Base-by-base conservation (phyloP, 192 early-diverging fungal genomes). In the Coemansia biformis region DNA sequence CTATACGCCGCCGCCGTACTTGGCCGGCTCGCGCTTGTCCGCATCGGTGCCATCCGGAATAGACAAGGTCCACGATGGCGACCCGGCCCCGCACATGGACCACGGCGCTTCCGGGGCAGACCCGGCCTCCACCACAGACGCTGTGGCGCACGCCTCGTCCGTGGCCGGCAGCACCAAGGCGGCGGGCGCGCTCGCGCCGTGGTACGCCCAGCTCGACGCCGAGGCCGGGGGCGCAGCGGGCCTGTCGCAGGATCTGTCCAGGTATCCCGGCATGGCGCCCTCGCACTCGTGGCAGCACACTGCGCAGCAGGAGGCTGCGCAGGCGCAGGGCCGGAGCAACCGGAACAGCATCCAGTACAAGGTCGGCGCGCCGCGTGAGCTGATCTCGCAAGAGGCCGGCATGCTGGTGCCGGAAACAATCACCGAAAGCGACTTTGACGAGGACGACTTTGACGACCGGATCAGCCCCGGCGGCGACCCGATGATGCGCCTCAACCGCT, bases 291-390 rank as follows among this genome's bases (percentile, higher is more conserved):
- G 9, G 29, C 29, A 62, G 36, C 17, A 35, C 36, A 31, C 17
- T 28, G 26, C 53, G 42, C 53, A 49, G 28, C 57, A 48, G 38
- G 34, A 49, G 43, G 45, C 41, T 30, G 16, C 10, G 12, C 65
- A 55, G 16, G 33, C 37, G 11, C 40, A 43, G 29, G 48, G 64
- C 39, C 45, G 58, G 28, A 63, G 54, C 53, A 73, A 71, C 54
- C 62, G 75, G 36, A 76, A 72, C 61, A 76, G 66, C 52, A 66
- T 67, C 17, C 66, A 75, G 53, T 75, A 75, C 54, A 63, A 57
- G 11, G 66, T 64, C 16, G 57, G 61, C n/a, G 73, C 73, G 5
- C 73, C 73, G 15, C 60, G 66, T 13, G 73, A 75, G 43, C 45
- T 75, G 34, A 69, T 75, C 18, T 57, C 55, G 18, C 66, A 69